Evolutionary conservation across 495 filamentous ascomycete species (phyloP).

Genomic region (Neurospora tetrasperma): DNA sequence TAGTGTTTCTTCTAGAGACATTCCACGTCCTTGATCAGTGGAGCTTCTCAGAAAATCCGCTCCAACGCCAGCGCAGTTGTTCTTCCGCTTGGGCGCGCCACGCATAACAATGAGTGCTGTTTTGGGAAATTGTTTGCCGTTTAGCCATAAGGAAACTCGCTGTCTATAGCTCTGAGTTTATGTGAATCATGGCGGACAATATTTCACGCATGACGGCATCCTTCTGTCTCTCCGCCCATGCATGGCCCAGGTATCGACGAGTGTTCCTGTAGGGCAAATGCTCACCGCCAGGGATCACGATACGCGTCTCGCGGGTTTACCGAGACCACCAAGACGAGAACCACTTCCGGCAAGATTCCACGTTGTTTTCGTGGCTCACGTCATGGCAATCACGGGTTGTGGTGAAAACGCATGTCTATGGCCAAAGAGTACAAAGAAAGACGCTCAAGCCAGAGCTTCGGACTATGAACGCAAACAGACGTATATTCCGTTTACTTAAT

Average conservation of each 20-base stretch:
- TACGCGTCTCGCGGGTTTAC: neutral
- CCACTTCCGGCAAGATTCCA: neutral
- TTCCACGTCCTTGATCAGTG: constrained; percentile 34
- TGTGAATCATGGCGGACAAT: constrained; percentile 31
- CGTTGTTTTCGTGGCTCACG: neutral
- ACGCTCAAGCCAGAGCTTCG: neutral
- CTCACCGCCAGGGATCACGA: neutral
- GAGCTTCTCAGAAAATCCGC: constrained; percentile 4
- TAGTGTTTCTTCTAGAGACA: constrained; percentile 24
- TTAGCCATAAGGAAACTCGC: constrained; percentile 25
- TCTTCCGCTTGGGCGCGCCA: constrained; percentile 5
- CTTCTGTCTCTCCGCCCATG: constrained; percentile 3
- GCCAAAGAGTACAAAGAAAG: neutral
- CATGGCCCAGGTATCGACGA: neutral
- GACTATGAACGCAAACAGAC: neutral
- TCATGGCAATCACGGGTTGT: neutral
- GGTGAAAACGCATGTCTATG: neutral
- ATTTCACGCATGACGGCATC: constrained; percentile 25
- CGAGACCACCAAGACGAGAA: neutral
- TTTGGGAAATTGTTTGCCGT: constrained; percentile 38
- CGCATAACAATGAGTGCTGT: constrained; percentile 31
- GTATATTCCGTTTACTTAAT: neutral
- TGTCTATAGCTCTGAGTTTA: constrained; percentile 32
- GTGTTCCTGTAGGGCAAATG: neutral
- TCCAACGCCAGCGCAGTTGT: constrained; percentile 5